A percentile compares a stretch with the other conserved stretches of the same genome.
Conservation (phyloP, 2,329 filamentous ascomycete genomes). For the Boeremia exigua region DNA sequence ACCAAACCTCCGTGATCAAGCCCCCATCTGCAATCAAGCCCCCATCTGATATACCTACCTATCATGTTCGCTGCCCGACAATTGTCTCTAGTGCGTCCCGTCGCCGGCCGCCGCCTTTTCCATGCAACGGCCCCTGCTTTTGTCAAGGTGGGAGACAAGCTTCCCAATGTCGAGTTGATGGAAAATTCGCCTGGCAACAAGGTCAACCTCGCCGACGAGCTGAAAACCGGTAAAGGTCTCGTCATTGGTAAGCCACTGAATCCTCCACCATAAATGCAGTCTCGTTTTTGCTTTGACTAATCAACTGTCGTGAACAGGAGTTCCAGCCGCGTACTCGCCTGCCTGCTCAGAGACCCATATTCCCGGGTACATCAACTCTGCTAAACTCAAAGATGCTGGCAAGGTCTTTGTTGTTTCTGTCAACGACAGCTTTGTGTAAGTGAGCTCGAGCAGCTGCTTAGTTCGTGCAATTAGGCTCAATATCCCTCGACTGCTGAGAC, state of each 20-base stretch:
- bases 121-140: conserved; percentile 67
- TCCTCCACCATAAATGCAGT: conserved; percentile 2
- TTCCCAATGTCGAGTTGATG: conserved; percentile 79
- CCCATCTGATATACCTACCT: not conserved
- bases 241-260: conserved; percentile 62
- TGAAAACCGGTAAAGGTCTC: conserved; percentile 71
- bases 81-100: conserved; percentile 28
- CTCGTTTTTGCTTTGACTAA: conserved; percentile 1
- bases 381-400: conserved; percentile 78
- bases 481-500: conserved; percentile 18
- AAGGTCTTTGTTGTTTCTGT: conserved; percentile 89
- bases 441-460: conserved; percentile 19
- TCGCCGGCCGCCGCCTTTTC: conserved; percentile 56
- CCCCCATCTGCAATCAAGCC: not conserved
- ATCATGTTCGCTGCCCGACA: conserved; percentile 35
- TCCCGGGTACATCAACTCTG: conserved; percentile 83
- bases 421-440: conserved; percentile 94
- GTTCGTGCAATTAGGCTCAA: conserved; percentile 2
- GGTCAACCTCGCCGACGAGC: conserved; percentile 82
- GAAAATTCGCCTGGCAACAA: conserved; percentile 91
- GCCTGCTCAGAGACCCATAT: conserved; percentile 74
- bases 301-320: conserved; percentile 31
- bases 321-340: conserved; percentile 58
- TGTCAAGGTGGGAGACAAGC: conserved; percentile 78
- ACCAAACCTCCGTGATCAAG: conserved; percentile 7